phyloP scores from a whole-genome alignment of 2,329 filamentous ascomycete species.

The Xenosphaeropsis pyriputrescens region DNA sequence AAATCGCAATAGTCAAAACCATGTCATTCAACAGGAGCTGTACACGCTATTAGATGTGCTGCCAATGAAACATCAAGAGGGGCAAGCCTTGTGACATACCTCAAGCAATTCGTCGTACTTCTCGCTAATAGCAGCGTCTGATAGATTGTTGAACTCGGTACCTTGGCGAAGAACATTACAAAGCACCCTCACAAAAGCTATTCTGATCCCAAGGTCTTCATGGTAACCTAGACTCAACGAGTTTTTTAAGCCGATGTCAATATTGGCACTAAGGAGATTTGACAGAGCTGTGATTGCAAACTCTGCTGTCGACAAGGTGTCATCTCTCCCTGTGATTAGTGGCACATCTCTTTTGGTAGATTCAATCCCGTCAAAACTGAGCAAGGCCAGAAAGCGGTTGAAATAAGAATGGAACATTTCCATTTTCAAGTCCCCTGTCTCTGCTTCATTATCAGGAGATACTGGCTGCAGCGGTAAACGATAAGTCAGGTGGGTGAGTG shows the following conservation, averaged over 20 bases:
- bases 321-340: conserved; percentile 29
- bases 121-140: conserved; percentile 51
- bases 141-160: conserved; percentile 55
- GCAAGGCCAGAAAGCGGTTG: conserved; percentile 50
- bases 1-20: conserved; percentile 47
- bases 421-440: conserved; percentile 52
- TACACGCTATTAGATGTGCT: not conserved
- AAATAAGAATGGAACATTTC: conserved; percentile 62
- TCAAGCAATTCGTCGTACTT: conserved; percentile 53
- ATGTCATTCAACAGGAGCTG: conserved; percentile 48
- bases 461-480: conserved; percentile 50
- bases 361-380: conserved; percentile 40
- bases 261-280: conserved; percentile 55
- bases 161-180: conserved; percentile 60
- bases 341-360: conserved; percentile 25
- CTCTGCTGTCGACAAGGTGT: conserved; percentile 39
- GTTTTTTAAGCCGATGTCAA: conserved; percentile 57
- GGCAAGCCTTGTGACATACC: conserved; percentile 19
- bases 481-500: conserved; percentile 51
- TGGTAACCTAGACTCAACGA: conserved; percentile 58
- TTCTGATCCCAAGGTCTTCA: conserved; percentile 53
- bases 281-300: conserved; percentile 53
- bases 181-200: conserved; percentile 54
- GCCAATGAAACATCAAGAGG: not conserved
- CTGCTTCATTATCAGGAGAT: conserved; percentile 50